Evolutionary conservation across 352 stramenopile genomes (phyloP).

Genomic region (Hyaloperonospora brassicae): DNA sequence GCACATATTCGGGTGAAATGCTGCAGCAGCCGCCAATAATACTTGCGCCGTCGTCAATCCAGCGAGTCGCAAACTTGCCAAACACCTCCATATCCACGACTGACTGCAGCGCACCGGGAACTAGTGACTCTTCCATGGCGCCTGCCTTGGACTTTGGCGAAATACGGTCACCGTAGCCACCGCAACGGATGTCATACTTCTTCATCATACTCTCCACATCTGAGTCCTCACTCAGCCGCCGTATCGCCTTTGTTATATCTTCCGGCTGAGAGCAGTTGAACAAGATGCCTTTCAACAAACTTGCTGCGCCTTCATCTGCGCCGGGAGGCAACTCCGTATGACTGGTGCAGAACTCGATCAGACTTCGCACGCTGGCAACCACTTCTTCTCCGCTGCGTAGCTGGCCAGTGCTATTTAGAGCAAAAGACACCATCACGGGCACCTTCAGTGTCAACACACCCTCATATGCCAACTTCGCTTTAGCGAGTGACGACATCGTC

Average conservation of each 20-base stretch:
- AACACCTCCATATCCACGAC: conserved; percentile 71
- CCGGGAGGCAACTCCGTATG: conserved; percentile 10
- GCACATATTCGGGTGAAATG: conserved; percentile 78
- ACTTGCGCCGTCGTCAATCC: conserved; percentile 58
- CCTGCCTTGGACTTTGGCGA: conserved; percentile 56
- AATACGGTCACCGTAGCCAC: conserved; percentile 86
- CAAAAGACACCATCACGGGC: conserved; percentile 83
- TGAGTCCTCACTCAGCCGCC: conserved; percentile 33
- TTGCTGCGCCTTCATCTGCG: conserved; percentile 16
- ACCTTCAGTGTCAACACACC: conserved; percentile 52
- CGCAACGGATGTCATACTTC: conserved; percentile 39
- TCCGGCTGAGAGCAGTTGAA: conserved; percentile 92
- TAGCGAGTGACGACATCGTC: conserved; percentile 85
- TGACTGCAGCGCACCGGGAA: conserved; percentile 55
- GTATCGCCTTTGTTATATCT: conserved; percentile 80
- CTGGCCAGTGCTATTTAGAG: conserved; percentile 58
- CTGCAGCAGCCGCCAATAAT: conserved; percentile 88
- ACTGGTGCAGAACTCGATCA: conserved; percentile 37
- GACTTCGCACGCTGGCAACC: conserved; percentile 35
- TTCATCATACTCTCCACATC: conserved; percentile 25
- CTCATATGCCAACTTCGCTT: conserved; percentile 79
- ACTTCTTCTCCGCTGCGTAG: conserved; percentile 77
- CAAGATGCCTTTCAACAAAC: conserved; percentile 58
- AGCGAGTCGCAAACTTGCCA: conserved; percentile 63
- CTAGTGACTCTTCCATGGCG: conserved; percentile 60